Base-by-base conservation (phyloP, 2,329 filamentous ascomycete genomes). In the Aphanocladium album region DNA sequence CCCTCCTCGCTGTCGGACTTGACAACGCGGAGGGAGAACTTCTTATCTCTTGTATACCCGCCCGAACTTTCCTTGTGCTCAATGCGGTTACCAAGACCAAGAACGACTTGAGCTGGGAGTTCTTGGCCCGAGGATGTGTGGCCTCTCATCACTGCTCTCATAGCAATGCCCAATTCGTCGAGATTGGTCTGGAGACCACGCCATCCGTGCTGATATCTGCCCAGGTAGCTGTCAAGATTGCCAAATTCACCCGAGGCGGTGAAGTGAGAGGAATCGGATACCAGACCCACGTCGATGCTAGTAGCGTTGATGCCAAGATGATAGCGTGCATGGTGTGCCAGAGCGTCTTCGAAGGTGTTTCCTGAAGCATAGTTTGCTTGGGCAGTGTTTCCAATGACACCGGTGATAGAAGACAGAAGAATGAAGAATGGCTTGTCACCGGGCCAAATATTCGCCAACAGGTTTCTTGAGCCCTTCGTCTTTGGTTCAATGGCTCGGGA, bases 361-460 rank as follows among this genome's bases (percentile, higher is more conserved):
- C 64, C 65, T 5, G 65, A 60, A 23, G 56, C 62, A 51, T 65
- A 65, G 41, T 67, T 67, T 7, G 57, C 53, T 39, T 66, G 63
- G 1, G 53, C 64, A 6, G 49, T 62, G 14, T 62, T 64, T 5
- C 65, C 63, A 3, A 66, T 62, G 23, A 66, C 53, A 33, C 64
- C 63, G 11, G 63, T 61, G n/a, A 62, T 59, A 5, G 65, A 66
- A 8, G 65, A 64, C 2, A 66, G 35, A 8, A 64, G 33, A n/a
- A 66, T 65, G 43, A 65, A 65, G 47, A 66, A 64, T 21, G 63
- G 58, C 3, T 60, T 41, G 21, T 55, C 54, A 7, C 35, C 23
- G 4, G 33, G 39, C 53, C 33, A 35, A 37, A 58, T 9, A n/a
- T 59, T 51, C 53, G 52, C 25, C 16, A 62, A 63, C 16, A 67